Conservation (phyloP, 208 protist genomes). For the Strigomonas culicis region DNA sequence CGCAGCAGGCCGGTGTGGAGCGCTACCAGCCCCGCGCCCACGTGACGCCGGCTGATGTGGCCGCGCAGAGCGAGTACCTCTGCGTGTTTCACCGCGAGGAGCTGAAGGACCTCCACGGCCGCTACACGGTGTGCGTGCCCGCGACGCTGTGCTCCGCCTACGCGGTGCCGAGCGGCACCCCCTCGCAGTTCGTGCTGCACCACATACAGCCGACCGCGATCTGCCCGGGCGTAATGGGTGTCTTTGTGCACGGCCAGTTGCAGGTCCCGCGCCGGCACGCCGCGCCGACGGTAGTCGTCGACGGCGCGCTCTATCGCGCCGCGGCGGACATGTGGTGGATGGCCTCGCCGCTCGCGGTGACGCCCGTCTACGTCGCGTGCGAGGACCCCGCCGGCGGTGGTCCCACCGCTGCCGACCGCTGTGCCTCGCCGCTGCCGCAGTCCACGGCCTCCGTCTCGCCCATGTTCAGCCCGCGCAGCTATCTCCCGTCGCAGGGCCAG, state of each 20-base stretch:
- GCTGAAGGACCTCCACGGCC: constrained; percentile 43
- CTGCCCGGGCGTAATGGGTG: constrained; percentile 39
- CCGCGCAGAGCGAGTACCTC: constrained; percentile 42
- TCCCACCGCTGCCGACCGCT: no score
- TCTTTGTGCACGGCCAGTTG: constrained; percentile 59
- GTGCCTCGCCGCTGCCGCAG: no score
- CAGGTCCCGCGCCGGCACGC: constrained; percentile 15
- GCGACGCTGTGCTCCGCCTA: constrained; percentile 65
- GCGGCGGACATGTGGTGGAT: constrained; percentile 75
- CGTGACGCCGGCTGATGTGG: neutral
- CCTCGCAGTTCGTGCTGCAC: constrained; percentile 49
- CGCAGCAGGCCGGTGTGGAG: no score
- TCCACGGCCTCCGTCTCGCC: no score
- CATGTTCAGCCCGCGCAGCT: no score
- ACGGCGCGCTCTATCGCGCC: constrained; percentile 33
- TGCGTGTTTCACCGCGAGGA: constrained; percentile 81
- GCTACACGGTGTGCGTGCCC: constrained; percentile 46
- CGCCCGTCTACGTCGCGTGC: constrained; percentile 49
- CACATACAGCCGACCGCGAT: constrained; percentile 48
- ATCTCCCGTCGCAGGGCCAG: no score
- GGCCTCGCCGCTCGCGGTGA: constrained; percentile 55
- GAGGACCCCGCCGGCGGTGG: neutral
- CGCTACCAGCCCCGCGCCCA: neutral
- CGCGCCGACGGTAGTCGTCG: constrained; percentile 23
- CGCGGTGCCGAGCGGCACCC: constrained; percentile 32